A percentile compares a stretch with the other conserved stretches of the same genome.
Conservation (phyloP, 805 yeast species). For the Barnettozyma salicaria region DNA sequence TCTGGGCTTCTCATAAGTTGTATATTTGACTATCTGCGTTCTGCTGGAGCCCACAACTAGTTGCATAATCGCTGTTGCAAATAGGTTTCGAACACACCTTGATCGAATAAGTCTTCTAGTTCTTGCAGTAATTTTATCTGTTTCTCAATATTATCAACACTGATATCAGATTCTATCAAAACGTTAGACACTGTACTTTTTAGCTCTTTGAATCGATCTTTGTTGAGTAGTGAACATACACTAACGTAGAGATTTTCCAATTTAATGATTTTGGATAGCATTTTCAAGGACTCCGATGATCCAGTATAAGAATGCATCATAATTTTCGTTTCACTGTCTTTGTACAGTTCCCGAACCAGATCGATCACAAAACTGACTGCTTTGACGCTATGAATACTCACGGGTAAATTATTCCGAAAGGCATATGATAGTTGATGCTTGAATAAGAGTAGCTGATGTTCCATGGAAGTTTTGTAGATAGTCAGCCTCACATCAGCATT, state of each 20-base stretch:
- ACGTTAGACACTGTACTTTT: slow-evolving; percentile 2
- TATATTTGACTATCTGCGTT: no score
- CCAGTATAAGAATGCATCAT: slow-evolving; percentile 87
- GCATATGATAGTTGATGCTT: slow-evolving; percentile 51
- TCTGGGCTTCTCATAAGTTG: no score
- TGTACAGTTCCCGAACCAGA: slow-evolving; percentile 25
- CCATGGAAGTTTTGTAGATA: slow-evolving; percentile 49
- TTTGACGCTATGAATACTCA: slow-evolving; percentile 83
- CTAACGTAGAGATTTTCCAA: slow-evolving; percentile 7
- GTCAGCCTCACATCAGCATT: slow-evolving; percentile 25
- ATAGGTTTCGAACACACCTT: neutral
- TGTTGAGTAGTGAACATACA: slow-evolving; percentile 5
- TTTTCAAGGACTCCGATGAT: slow-evolving; percentile 57
- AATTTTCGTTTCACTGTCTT: slow-evolving; percentile 32
- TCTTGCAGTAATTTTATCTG: slow-evolving; percentile 8
- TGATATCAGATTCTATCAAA: slow-evolving; percentile 22
- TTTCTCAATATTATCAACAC: slow-evolving; percentile 10
- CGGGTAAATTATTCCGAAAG: slow-evolving; percentile 36
- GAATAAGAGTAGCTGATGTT: slow-evolving; percentile 61
- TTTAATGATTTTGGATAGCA: slow-evolving; percentile 33
- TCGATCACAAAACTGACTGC: slow-evolving; percentile 61
- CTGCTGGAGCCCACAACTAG: no score
- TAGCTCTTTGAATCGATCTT: slow-evolving; percentile 5
- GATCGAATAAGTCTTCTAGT: neutral
- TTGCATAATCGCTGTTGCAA: neutral